These are phyloP conservation scores for Phaeosphaeria sp. DNA, from an alignment of 2,329 filamentous ascomycete genomes.

Conservation along the genomic window DNA sequence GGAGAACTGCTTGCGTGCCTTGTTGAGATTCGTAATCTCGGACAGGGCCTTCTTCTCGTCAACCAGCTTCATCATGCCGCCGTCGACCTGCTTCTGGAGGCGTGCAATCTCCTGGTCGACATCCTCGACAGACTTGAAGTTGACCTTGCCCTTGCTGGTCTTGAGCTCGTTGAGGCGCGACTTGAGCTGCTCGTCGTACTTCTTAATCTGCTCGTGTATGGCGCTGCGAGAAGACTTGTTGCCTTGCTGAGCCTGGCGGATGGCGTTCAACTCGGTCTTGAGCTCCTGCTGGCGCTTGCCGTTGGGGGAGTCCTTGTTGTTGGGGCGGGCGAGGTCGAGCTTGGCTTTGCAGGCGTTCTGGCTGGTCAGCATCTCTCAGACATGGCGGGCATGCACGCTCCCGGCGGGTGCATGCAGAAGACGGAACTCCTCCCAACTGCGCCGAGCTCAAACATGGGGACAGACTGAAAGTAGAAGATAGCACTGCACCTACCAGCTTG, in stretches of 20 bases:
- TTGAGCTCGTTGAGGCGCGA: slow-evolving; percentile 87
- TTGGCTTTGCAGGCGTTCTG: slow-evolving; percentile 89
- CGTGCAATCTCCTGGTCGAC: slow-evolving; percentile 81
- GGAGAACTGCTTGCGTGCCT: slow-evolving; percentile 89
- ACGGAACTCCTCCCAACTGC: slow-evolving; percentile 1
- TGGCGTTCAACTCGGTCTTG: slow-evolving; percentile 79
- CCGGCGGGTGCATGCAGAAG: slow-evolving; percentile 8
- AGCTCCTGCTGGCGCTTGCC: slow-evolving; percentile 87
- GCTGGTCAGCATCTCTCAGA: slow-evolving; percentile 11
- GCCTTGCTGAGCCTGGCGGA: slow-evolving; percentile 84
- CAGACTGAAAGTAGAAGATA: not conserved
- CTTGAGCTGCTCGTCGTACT: slow-evolving; percentile 87
- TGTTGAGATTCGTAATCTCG: slow-evolving; percentile 82
- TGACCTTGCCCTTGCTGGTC: slow-evolving; percentile 76
- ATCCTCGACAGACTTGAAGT: slow-evolving; percentile 88
- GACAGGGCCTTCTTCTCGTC: slow-evolving; percentile 94
- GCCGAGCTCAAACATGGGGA: not conserved
- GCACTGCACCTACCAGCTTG: slow-evolving; percentile 61
- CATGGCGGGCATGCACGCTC: slow-evolving; percentile 17
- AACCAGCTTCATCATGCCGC: slow-evolving; percentile 90
- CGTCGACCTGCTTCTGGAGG: slow-evolving; percentile 85
- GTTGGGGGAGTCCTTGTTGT: slow-evolving; percentile 80
- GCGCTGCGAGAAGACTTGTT: slow-evolving; percentile 82
- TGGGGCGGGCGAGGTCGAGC: slow-evolving; percentile 80
- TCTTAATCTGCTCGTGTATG: slow-evolving; percentile 90